Evolutionary conservation across 2,329 filamentous ascomycete species (phyloP).

Genomic region (Fusarium sulawesiense): DNA sequence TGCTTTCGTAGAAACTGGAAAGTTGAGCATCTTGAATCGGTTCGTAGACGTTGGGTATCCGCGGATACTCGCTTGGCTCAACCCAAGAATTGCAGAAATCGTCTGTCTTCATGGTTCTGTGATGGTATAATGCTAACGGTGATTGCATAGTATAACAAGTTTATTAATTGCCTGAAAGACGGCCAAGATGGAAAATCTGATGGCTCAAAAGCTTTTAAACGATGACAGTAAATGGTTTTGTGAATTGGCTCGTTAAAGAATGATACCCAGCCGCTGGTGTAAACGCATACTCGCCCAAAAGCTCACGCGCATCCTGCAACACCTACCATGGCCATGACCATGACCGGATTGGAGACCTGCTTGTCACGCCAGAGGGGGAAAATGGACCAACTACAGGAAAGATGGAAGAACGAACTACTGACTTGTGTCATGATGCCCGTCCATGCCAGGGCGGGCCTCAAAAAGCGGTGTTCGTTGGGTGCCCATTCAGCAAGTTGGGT

Average conservation of each 20-base stretch:
- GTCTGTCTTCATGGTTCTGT: constrained; percentile 22
- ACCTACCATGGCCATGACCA: constrained; percentile 17
- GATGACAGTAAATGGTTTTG: neutral
- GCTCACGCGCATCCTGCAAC: constrained; percentile 35
- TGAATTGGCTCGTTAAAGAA: constrained; percentile 3
- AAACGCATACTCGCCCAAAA: constrained; percentile 35
- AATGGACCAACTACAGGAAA: constrained; percentile 24
- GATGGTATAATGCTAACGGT: constrained; percentile 23
- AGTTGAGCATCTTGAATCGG: constrained; percentile 23
- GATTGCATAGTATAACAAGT: constrained; percentile 11
- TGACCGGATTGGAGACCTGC: constrained; percentile 26
- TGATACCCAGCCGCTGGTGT: constrained; percentile 12
- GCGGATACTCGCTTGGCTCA: constrained; percentile 33
- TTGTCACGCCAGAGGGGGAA: constrained; percentile 25
- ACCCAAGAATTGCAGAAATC: constrained; percentile 35
- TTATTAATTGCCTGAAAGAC: neutral
- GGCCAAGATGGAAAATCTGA: neutral
- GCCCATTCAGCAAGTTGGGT: constrained; percentile 34
- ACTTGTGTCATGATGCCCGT: constrained; percentile 7
- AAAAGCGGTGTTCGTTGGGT: constrained; percentile 33
- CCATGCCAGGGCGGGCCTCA: constrained; percentile 31
- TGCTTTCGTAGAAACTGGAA: constrained; percentile 4
- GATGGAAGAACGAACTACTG: constrained; percentile 4
- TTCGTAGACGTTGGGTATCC: constrained; percentile 42
- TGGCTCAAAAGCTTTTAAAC: constrained; percentile 10